A percentile compares a stretch with the other conserved stretches of the same genome.
Conservation (phyloP, 768 basidiomycete genomes). For the Mycena latifolia region DNA sequence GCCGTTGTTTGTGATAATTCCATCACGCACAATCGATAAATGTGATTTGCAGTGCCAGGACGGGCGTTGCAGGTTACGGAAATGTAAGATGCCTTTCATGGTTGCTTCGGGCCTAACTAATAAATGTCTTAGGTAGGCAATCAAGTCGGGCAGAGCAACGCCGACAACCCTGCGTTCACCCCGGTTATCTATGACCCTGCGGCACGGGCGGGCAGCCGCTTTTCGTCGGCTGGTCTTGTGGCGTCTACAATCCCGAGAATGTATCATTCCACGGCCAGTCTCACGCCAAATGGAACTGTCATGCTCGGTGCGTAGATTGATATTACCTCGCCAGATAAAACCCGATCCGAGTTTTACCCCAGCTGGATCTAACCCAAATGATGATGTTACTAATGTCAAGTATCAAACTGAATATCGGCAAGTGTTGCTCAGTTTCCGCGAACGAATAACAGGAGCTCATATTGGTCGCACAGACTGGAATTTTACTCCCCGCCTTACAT, state of each 20-base stretch:
- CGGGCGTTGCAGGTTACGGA: slow-evolving; percentile 55
- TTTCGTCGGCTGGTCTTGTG: slow-evolving; percentile 47
- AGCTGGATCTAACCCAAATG: slow-evolving; percentile 63
- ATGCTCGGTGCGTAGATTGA: slow-evolving; percentile 38
- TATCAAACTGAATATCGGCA: slow-evolving; percentile 51
- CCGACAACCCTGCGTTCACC: slow-evolving; percentile 49
- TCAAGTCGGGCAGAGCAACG: slow-evolving; percentile 52
- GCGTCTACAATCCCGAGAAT: slow-evolving; percentile 46
- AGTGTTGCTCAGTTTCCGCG: background rate
- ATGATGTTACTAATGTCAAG: slow-evolving; percentile 36
- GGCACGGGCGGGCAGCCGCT: slow-evolving; percentile 43
- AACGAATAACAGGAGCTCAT: background rate
- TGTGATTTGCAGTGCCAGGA: slow-evolving; percentile 38
- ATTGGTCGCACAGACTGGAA: slow-evolving; percentile 49
- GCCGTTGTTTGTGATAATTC: background rate
- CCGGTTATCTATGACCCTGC: slow-evolving; percentile 50
- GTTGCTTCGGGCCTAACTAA: background rate
- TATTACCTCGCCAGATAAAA: background rate
- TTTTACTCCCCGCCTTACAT: slow-evolving; percentile 58
- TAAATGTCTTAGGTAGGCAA: slow-evolving; percentile 42
- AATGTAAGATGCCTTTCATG: slow-evolving; percentile 37
- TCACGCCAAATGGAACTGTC: slow-evolving; percentile 47
- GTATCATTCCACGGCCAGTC: slow-evolving; percentile 50
- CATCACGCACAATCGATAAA: background rate
- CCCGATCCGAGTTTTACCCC: slow-evolving; percentile 22